Evolutionary conservation across 768 basidiomycete species (phyloP).

Genomic region (Trametes maxima): DNA sequence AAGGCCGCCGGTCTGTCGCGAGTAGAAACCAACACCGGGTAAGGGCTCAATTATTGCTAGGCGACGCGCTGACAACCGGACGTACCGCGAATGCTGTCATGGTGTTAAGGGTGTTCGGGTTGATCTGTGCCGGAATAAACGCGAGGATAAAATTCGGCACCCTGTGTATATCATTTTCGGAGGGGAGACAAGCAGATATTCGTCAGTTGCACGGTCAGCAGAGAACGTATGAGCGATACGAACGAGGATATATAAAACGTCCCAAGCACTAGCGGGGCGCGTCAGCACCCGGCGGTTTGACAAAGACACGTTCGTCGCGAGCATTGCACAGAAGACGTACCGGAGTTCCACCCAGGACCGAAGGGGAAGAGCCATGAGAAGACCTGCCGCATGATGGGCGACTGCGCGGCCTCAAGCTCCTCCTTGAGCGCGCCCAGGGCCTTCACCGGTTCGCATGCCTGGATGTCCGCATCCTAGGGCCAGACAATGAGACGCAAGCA

Average conservation of each 20-base stretch:
- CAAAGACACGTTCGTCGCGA: constrained; percentile 17
- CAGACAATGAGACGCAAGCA: not conserved
- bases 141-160: constrained; percentile 94
- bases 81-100: constrained; percentile 90
- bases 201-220: constrained; percentile 20
- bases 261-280: constrained; percentile 59
- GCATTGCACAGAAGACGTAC: constrained; percentile 34
- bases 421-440: constrained; percentile 61
- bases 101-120: constrained; percentile 82
- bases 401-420: constrained; percentile 62
- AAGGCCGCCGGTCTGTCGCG: constrained; percentile 75
- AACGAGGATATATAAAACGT: constrained; percentile 98
- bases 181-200: constrained; percentile 23
- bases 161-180: constrained; percentile 44
- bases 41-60: not conserved
- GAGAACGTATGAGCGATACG: constrained; percentile 37
- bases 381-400: constrained; percentile 76
- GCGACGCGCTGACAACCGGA: not conserved
- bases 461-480: constrained; percentile 46
- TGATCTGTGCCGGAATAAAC: constrained; percentile 89
- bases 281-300: constrained; percentile 5
- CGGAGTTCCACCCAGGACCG: constrained; percentile 86
- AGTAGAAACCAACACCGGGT: not conserved
- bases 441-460: constrained; percentile 43
- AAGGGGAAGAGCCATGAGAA: constrained; percentile 88